Base-by-base conservation (phyloP, 805 yeast genomes). In the Ogataea philodendri region DNA sequence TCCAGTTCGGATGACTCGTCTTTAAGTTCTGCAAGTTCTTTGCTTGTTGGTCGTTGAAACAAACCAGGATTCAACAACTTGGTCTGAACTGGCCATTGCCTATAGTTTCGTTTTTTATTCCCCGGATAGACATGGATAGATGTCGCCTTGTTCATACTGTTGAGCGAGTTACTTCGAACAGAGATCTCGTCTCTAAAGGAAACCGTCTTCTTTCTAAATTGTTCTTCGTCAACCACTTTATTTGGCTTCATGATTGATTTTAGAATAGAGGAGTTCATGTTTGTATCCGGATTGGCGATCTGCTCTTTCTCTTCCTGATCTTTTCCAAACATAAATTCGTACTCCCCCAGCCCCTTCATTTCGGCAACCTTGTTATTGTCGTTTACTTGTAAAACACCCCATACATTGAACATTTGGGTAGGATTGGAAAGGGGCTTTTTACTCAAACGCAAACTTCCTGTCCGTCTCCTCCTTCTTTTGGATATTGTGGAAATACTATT, bases 171-270 rank as follows among this genome's bases (percentile, higher is more conserved):
- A 23, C 44, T 41, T 22, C 39, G 32, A 11, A 41, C 35, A 4
- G 45, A 44, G 5, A 43, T 33, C n/a, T 43, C 46, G 20, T 48
- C 48, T 26, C 31, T 43, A 29, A 48, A 48, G 1, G 46, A 45
- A 8, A 48, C 52, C 3, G 46, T 44, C 31, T 48, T 48, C 21
- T 41, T 43, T 14, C 44, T 35, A 7, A 22, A 18, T 1, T 27
- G 22, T 10, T 48, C 52, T 17, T 42, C 43, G 9, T 39, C 45
- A 14, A 30, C 7, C 2, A 35, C 5, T 6, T 28, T 22, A 14
- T 29, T 30, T 13, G 34, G 48, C 22, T 47, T 47, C 48, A 47
- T 44, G 15, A 47, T 47, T 1, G 51, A 47, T 18, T 46, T 46
- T 30, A 46, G 14, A 10, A 36, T 41, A 6, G 45, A 37, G 1